Conservation (phyloP, 768 basidiomycete species). For the Trametes coccinea region DNA sequence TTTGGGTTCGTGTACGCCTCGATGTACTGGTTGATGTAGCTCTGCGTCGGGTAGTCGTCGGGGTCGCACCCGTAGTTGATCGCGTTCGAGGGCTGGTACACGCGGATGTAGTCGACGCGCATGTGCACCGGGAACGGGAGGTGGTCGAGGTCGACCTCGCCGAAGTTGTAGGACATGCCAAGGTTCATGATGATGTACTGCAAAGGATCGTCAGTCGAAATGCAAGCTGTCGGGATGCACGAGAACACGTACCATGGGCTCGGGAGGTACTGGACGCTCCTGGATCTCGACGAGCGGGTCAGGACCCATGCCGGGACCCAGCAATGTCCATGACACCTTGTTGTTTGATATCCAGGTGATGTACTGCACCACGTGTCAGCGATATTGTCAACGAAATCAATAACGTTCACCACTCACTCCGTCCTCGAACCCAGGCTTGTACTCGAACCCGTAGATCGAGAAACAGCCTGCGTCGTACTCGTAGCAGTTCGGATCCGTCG, state of each 20-base stretch:
- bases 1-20: slow-evolving; percentile 85
- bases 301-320: slow-evolving; percentile 63
- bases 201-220: not conserved
- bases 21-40: slow-evolving; percentile 74
- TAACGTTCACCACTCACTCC: slow-evolving; percentile 43
- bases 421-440: slow-evolving; percentile 61
- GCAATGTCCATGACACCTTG: slow-evolving; percentile 72
- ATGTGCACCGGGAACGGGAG: slow-evolving; percentile 72
- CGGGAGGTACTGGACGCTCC: slow-evolving; percentile 68
- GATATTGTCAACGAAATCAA: not conserved
- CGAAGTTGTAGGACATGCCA: slow-evolving; percentile 84
- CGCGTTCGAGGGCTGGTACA: slow-evolving; percentile 75
- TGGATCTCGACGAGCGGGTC: slow-evolving; percentile 62
- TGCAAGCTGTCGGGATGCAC: not conserved
- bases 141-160: slow-evolving; percentile 65
- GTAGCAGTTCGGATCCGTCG: slow-evolving; percentile 72
- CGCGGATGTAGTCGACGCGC: slow-evolving; percentile 85
- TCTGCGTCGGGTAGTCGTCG: slow-evolving; percentile 69
- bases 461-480: slow-evolving; percentile 60
- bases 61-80: slow-evolving; percentile 89
- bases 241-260: slow-evolving; percentile 71
- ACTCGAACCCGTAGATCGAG: slow-evolving; percentile 80
- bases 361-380: slow-evolving; percentile 46
- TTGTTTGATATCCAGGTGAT: slow-evolving; percentile 82
- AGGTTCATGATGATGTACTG: slow-evolving; percentile 86